Evolutionary conservation across 768 basidiomycete species (phyloP).

Genomic region (Suillus subluteus): DNA sequence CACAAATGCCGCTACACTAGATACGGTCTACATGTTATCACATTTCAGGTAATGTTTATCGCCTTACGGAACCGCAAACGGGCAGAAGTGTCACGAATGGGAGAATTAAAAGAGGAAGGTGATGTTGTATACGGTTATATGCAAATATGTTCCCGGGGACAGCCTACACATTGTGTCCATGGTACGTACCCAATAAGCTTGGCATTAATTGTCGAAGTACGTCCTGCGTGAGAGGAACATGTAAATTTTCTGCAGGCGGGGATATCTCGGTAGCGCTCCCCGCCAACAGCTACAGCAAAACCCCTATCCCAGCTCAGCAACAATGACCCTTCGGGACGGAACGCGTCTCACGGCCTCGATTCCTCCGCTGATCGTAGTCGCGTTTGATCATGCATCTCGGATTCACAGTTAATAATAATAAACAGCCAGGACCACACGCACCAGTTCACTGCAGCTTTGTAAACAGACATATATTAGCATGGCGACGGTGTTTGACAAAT

Average conservation of each 20-base stretch:
- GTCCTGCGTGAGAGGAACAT: slow-evolving; percentile 3
- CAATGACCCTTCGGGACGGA: background rate
- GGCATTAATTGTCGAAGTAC: background rate
- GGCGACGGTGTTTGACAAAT: background rate
- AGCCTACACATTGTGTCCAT: background rate
- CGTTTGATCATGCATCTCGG: slow-evolving; percentile 3
- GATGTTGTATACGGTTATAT: background rate
- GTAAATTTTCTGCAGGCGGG: background rate
- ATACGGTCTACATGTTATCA: background rate
- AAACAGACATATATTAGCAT: background rate
- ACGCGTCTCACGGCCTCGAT: slow-evolving; percentile 1
- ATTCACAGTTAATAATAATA: background rate
- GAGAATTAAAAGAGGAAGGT: background rate
- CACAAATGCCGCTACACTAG: background rate
- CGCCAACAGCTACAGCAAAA: background rate
- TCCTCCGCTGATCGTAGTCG: slow-evolving; percentile 1
- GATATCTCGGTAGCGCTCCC: background rate
- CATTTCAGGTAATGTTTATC: background rate
- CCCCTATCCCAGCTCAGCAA: slow-evolving; percentile 4
- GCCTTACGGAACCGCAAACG: slow-evolving; percentile 1
- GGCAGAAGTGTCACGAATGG: background rate
- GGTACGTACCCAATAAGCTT: background rate
- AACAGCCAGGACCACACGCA: background rate
- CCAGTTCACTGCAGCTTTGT: background rate
- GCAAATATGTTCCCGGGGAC: background rate